Base-by-base conservation (phyloP, 2,329 filamentous ascomycete species). In the Waltergamsia citrina region DNA sequence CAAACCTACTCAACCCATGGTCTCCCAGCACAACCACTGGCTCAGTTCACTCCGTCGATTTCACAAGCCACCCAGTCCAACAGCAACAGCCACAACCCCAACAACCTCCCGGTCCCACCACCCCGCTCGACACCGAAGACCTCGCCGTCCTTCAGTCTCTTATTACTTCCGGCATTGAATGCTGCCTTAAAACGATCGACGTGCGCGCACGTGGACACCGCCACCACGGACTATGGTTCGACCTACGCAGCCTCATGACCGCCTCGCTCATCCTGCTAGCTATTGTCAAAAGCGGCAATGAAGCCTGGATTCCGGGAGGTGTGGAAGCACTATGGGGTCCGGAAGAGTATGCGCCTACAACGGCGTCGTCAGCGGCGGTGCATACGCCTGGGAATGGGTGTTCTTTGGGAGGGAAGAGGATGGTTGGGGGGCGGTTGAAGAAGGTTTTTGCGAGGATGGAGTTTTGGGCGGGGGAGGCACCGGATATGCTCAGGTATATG, bases 211-310 rank as follows among this genome's bases (percentile, higher is more conserved):
- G 39, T 18, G 32, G 41, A 29, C 41, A 49, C 31, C 35, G 47
- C 8, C 47, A 48, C 25, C 47, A 51, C 22, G 48, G 47, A 3
- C 41, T 45, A 1, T 51, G 48, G 47, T 51, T 42, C 18, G 43
- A 43, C 14, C 29, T 44, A 21, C 43, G 47, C 3, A 42, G 40
- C 23, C 38, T 43, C 24, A 46, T 46, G 38, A 40, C 37, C 8
- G 38, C 42, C 10, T 36, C 41, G 10, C 28, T 45, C 4, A 33
- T 43, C 11, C 34, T 47, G 17, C 32, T 44, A 9, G 44, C 37
- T 15, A 34, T 45, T 10, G 34, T 43, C 30, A 45, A 43, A 34
- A 41, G 38, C 15, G 43, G 42, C 10, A 37, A 41, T 21, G 34
- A 26, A 3, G 38, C 29, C 9, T 44, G 43, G 43, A 46, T 44